A percentile compares a stretch with the other conserved stretches of the same genome.
Evolutionary conservation across 495 filamentous ascomycete species (phyloP).

Genomic region (Podospora didyma): DNA sequence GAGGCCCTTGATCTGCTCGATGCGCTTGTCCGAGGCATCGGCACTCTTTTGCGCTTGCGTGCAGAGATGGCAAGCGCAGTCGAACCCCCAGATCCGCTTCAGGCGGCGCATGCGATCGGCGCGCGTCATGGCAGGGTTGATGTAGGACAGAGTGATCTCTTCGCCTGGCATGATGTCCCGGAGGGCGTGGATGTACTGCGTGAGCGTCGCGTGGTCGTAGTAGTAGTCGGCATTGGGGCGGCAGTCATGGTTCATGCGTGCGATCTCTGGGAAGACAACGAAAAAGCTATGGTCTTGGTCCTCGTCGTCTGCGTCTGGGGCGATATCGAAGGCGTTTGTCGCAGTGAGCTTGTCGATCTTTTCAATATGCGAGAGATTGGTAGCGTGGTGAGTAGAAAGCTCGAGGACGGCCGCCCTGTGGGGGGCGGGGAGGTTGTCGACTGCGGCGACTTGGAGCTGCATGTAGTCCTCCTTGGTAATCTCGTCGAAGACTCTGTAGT

Average conservation of each 20-base stretch:
- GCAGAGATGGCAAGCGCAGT: constrained; percentile 34
- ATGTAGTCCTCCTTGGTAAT: constrained; percentile 20
- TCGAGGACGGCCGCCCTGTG: constrained; percentile 23
- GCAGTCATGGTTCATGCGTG: constrained; percentile 44
- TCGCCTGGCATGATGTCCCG: constrained; percentile 31
- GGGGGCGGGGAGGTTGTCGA: constrained; percentile 19
- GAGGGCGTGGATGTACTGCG: constrained; percentile 34
- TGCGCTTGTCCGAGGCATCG: constrained; percentile 30
- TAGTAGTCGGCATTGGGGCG: constrained; percentile 42
- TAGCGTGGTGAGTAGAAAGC: constrained; percentile 25
- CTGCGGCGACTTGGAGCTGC: constrained; percentile 20
- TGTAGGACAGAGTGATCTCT: constrained; percentile 39
- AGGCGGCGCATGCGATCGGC: constrained; percentile 22
- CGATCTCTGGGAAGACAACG: constrained; percentile 31
- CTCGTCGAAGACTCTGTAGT: constrained; percentile 30
- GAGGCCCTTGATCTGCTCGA: constrained; percentile 28
- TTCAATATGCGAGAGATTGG: constrained; percentile 7
- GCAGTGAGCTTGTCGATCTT: constrained; percentile 22
- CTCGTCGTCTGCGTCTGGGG: constrained; percentile 18
- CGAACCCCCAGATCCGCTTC: constrained; percentile 35
- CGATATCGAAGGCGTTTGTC: constrained; percentile 36
- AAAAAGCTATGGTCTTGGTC: constrained; percentile 23
- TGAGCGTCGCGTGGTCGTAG: constrained; percentile 30
- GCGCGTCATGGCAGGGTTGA: constrained; percentile 31
- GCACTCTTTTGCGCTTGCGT: constrained; percentile 12